Percentiles rank a stretch among this genome's conserved stretches.
These are phyloP conservation scores for Ormosia semicastrata DNA, from an alignment of 306 rosid species.

Conservation along the genomic window DNA sequence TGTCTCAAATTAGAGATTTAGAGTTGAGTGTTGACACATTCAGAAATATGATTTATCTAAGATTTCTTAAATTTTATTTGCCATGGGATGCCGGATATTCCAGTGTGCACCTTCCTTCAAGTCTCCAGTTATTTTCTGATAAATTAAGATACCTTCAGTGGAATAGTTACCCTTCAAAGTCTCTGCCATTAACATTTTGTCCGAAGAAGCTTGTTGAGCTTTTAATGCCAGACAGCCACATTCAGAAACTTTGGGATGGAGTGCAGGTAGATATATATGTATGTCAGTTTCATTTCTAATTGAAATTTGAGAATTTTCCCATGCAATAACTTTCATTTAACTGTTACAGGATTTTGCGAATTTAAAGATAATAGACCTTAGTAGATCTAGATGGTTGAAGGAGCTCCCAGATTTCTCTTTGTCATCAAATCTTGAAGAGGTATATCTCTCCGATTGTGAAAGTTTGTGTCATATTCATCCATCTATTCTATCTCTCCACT, in stretches of 20 bases:
- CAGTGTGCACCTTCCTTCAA: too few species aligned
- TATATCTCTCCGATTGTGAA: not conserved
- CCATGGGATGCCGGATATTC: too few species aligned
- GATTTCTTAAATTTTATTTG: too few species aligned
- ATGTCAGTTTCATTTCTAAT: not conserved
- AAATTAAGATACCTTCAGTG: too few species aligned
- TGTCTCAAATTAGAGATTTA: too few species aligned
- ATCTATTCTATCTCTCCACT: not conserved
- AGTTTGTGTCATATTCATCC: not conserved
- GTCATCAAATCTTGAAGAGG: not conserved
- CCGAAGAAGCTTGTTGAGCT: not conserved
- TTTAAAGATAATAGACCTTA: not conserved
- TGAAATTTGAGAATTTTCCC: not conserved
- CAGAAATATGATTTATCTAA: too few species aligned
- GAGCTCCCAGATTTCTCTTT: not conserved
- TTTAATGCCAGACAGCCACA: not conserved
- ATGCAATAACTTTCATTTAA: not conserved
- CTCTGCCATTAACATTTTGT: not conserved
- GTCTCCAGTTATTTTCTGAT: too few species aligned
- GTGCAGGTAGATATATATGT: not conserved
- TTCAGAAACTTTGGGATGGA: slow-evolving; percentile 12
- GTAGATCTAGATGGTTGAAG: not conserved
- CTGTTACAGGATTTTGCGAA: not conserved
- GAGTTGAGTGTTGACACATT: too few species aligned
- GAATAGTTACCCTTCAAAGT: not conserved